A percentile compares a stretch with the other conserved stretches of the same genome.
These are phyloP conservation scores for Diaporthe sp. DNA, from an alignment of 2,329 filamentous ascomycete genomes.

Conservation along the genomic window DNA sequence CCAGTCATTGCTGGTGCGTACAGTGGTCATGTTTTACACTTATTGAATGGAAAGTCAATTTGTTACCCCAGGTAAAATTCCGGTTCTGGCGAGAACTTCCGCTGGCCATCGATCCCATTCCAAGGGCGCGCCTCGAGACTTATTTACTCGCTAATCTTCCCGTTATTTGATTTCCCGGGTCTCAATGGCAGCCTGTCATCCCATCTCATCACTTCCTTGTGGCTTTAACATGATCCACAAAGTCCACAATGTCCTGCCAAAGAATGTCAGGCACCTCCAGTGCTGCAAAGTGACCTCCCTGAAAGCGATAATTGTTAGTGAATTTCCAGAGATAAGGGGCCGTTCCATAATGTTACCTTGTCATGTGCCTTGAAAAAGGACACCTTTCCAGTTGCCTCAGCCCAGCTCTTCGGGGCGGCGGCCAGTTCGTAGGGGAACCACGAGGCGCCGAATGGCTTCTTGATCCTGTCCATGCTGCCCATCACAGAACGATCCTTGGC, in stretches of 20 bases:
- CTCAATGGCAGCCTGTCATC: neutral
- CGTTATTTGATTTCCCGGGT: no score
- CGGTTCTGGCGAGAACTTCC: neutral
- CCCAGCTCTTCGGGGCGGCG: conserved; percentile 52
- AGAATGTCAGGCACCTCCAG: conserved; percentile 57
- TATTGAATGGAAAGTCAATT: neutral
- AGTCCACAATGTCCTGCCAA: conserved; percentile 59
- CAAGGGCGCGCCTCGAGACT: neutral
- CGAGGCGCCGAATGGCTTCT: conserved; percentile 61
- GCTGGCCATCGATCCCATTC: neutral
- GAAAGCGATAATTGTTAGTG: neutral
- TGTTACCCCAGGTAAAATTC: neutral
- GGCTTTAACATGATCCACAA: conserved; percentile 41
- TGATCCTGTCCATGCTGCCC: neutral
- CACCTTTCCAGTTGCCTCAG: conserved; percentile 42
- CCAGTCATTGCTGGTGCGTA: no score
- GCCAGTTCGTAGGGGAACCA: conserved; percentile 56
- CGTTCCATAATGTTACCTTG: conserved; percentile 34
- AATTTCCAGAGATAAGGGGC: neutral
- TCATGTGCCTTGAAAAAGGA: conserved; percentile 35
- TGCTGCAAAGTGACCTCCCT: conserved; percentile 67
- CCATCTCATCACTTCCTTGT: neutral
- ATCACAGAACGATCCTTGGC: neutral
- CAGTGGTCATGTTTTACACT: neutral
- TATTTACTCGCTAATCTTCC: neutral